Conservation (phyloP, 345 rosid genomes). For the Sisymbrium irio region DNA sequence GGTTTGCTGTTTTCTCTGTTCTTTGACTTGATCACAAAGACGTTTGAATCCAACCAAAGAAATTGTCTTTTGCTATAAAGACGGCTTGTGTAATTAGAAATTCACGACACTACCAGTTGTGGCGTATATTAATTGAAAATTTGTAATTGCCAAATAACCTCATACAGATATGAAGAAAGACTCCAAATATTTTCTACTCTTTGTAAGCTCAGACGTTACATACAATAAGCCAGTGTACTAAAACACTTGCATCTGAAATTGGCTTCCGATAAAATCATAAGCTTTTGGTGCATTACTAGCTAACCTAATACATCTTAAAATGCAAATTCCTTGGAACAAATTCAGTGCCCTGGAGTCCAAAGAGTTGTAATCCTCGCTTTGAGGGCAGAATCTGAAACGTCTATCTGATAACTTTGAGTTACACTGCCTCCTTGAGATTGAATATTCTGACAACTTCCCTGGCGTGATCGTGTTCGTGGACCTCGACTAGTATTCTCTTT, state of each 20-base stretch:
- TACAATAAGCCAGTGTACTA: neutral
- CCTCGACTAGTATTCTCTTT: slow-evolving; percentile 82
- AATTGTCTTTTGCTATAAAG: neutral
- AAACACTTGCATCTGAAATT: slow-evolving; percentile 10
- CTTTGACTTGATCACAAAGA: slow-evolving; percentile 4
- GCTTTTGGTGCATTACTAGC: neutral
- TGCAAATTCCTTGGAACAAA: neutral
- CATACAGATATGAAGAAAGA: neutral
- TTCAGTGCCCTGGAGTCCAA: neutral
- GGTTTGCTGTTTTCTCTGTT: neutral
- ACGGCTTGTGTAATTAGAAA: slow-evolving; percentile 15
- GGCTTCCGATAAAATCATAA: neutral
- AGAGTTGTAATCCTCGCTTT: slow-evolving; percentile 4
- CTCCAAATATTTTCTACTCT: neutral
- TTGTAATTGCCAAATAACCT: neutral
- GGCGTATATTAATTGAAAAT: neutral
- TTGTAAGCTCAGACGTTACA: slow-evolving; percentile 14
- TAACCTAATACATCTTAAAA: slow-evolving; percentile 1
- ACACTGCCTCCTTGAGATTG: slow-evolving; percentile 72
- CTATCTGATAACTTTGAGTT: neutral
- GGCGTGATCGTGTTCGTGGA: slow-evolving; percentile 83
- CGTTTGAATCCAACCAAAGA: neutral
- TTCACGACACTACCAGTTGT: neutral
- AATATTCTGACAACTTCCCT: slow-evolving; percentile 67
- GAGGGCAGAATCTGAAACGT: neutral